These are phyloP conservation scores for Cladosporium colombiae DNA, from an alignment of 2,329 filamentous ascomycete genomes.

Conservation along the genomic window DNA sequence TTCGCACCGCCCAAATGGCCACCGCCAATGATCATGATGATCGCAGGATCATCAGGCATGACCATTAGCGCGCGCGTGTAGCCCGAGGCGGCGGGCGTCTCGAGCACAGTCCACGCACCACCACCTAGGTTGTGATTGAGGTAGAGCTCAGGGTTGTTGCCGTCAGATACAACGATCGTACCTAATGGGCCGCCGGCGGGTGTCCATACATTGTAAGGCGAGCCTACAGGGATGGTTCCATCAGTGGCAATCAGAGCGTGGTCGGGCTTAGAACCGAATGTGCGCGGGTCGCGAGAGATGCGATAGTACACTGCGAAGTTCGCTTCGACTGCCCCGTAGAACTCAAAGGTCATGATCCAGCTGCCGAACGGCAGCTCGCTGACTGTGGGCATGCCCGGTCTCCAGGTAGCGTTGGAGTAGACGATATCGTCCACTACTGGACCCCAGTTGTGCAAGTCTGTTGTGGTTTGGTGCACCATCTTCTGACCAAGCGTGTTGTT, in stretches of 20 bases:
- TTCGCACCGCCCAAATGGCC: constrained; percentile 36
- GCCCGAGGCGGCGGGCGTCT: constrained; percentile 42
- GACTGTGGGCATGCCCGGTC: constrained; percentile 69
- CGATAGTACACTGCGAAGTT: constrained; percentile 57
- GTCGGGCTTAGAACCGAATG: constrained; percentile 46
- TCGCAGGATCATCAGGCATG: constrained; percentile 40
- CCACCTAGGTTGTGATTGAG: constrained; percentile 50
- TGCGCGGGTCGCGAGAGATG: constrained; percentile 49
- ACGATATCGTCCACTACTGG: constrained; percentile 62
- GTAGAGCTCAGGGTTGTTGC: constrained; percentile 46
- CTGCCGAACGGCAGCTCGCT: constrained; percentile 57
- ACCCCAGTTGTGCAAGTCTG: constrained; percentile 62
- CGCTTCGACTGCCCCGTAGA: constrained; percentile 50
- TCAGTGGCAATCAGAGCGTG: constrained; percentile 47
- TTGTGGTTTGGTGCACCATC: constrained; percentile 63
- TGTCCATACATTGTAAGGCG: constrained; percentile 57
- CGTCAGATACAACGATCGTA: constrained; percentile 51
- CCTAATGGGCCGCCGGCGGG: constrained; percentile 49
- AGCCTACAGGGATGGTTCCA: constrained; percentile 48
- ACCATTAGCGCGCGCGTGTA: constrained; percentile 53
- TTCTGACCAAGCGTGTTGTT: constrained; percentile 62
- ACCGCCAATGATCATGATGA: constrained; percentile 46
- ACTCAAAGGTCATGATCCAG: constrained; percentile 68
- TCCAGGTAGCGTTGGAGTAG: constrained; percentile 62
- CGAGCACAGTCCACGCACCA: constrained; percentile 49